Base-by-base conservation (phyloP, 73 alveolate species). In the Durusdinium trenchii region DNA sequence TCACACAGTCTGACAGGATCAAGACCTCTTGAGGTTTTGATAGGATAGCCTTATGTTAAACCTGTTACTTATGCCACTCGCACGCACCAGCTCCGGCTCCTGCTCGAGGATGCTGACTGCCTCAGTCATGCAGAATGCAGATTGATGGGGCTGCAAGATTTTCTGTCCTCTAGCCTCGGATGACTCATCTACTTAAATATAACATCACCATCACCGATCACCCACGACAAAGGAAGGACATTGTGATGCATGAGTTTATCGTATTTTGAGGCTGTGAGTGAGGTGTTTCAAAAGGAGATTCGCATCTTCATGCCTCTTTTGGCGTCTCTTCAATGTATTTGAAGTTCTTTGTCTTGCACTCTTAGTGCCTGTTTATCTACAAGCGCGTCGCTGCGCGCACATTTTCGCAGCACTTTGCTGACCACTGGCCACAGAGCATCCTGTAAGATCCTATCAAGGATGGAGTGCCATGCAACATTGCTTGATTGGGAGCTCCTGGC, bases 371-470 rank as follows among this genome's bases (percentile, higher is more conserved):
- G 51, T 52, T n/a, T 40, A 30, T 14, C 14, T 26, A 2, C 35
- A 47, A 32, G 30, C 30, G 30, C 71, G 30, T 48, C 69, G 71
- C 91, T 28, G 91, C 91, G 71, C 71, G 71, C 36, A 23, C 30
- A 35, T 81, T 81, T 81, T 81, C 91, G 48, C 71, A 18, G 16
- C 71, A 81, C 91, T 81, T 81, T 50, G 91, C 91, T 81, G 91
- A 50, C 30, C 71, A 50, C 91, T 9, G 35, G 71, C 71, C 91
- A 23, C 1, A 23, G n/a, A 32, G 18, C 7, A 60, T 60, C 73
- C n/a, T n/a, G n/a, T n/a, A n/a, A n/a, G n/a, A n/a, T n/a, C n/a
- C n/a, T n/a, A n/a, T n/a, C n/a, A n/a, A n/a, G n/a, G n/a, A n/a
- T n/a, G n/a, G n/a, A n/a, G n/a, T n/a, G n/a, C n/a, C n/a, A n/a